phyloP scores from a whole-genome alignment of 2,329 filamentous ascomycete species.

The Aspergillus hortae region DNA sequence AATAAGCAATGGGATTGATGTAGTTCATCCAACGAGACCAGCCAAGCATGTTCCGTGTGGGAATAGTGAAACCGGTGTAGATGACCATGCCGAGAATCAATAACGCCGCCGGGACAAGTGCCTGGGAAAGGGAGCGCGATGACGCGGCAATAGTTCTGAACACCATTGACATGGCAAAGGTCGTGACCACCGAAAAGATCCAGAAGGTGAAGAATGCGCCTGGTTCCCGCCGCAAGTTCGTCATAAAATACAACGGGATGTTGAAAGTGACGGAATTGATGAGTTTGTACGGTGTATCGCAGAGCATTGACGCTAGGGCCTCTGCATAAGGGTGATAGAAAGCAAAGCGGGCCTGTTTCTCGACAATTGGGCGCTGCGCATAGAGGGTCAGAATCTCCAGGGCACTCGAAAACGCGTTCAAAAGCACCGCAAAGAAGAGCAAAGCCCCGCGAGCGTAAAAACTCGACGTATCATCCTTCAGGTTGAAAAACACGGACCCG shows the following conservation, averaged over 20 bases:
- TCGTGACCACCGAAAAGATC: constrained; percentile 61
- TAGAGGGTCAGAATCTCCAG: constrained; percentile 50
- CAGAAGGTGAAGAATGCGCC: constrained; percentile 75
- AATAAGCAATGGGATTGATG: constrained; percentile 71
- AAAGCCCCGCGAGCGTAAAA: constrained; percentile 63
- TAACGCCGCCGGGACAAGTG: constrained; percentile 50
- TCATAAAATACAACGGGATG: constrained; percentile 76
- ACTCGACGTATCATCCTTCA: constrained; percentile 61
- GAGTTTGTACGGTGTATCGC: constrained; percentile 68
- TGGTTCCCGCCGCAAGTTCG: constrained; percentile 67
- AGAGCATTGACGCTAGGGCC: constrained; percentile 6
- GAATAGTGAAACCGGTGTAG: constrained; percentile 43
- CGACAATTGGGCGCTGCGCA: constrained; percentile 11
- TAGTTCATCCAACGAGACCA: constrained; percentile 82
- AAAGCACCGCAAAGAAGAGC: constrained; percentile 77
- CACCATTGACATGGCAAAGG: constrained; percentile 67
- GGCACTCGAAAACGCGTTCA: constrained; percentile 75
- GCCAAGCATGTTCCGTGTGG: constrained; percentile 58
- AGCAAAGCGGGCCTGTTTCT: constrained; percentile 14
- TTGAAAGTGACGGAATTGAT: constrained; percentile 70
- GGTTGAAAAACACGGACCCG: constrained; percentile 72
- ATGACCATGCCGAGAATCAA: constrained; percentile 40
- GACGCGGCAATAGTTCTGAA: constrained; percentile 73
- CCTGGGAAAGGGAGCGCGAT: constrained; percentile 60
- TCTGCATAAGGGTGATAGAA: constrained; percentile 13